Conservation (phyloP, 176 grass and related monocot genomes). For the Avena atlantica region DNA sequence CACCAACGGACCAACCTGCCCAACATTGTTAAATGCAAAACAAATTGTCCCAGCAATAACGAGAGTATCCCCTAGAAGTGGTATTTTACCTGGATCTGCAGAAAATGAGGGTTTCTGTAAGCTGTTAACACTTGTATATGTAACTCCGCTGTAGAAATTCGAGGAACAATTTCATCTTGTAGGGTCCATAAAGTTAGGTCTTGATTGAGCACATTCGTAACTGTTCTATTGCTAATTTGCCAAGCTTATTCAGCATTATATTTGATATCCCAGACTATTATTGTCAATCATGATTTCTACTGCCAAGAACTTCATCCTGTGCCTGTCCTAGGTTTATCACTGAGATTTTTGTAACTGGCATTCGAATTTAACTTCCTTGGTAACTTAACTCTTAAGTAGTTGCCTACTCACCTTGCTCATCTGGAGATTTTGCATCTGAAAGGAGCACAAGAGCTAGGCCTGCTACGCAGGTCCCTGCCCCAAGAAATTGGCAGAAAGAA, state of each 20-base stretch:
- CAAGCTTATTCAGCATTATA: neutral
- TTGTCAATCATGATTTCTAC: constrained; percentile 1
- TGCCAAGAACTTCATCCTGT: neutral
- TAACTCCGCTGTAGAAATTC: constrained; percentile 10
- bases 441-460: constrained; percentile 76
- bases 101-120: constrained; percentile 14
- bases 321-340: neutral
- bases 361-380: neutral
- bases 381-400: neutral
- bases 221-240: neutral
- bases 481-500: constrained; percentile 62
- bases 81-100: constrained; percentile 57
- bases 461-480: constrained; percentile 57
- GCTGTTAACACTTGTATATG: neutral
- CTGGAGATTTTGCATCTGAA: constrained; percentile 55
- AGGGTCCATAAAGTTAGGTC: neutral
- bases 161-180: neutral
- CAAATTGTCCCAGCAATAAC: constrained; percentile 75
- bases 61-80: constrained; percentile 70
- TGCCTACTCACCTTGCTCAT: constrained; percentile 38
- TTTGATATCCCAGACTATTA: neutral
- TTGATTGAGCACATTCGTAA: neutral
- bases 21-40: constrained; percentile 78
- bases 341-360: neutral
- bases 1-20: constrained; percentile 49